Evolutionary conservation across 805 yeast species (phyloP), one percentile per base, ranked within the genome.

Genomic region (Kodamaea nitidulidarum): DNA sequence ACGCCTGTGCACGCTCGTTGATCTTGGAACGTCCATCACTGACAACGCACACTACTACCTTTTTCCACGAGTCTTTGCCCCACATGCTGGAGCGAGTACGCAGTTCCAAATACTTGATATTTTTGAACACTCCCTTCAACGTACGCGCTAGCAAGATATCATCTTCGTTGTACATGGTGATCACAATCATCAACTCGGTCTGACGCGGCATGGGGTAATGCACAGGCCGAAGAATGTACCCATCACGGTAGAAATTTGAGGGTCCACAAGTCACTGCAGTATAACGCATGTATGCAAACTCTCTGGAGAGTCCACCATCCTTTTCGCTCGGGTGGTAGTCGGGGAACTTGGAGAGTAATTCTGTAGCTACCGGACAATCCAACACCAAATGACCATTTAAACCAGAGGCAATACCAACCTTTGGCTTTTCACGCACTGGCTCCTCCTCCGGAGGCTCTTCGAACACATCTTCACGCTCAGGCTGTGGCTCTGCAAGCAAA

Each of bases 281-380:
- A 54, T 78, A 78, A 47, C 82, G 59, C 78, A 78, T 67, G 49
- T 75, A 80, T 11, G 78, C 67, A 55, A 78, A 78, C 54, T 78
- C 84, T 52, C 74, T 52, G n/a, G 66, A 56, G 40, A 67, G 57
- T 1, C 71, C 73, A 3, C 70, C 70, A 42, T 65, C 71, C 31
- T 58, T 59, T 12, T 48, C 52, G 6, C 42, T 54, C 2, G 60
- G 48, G 16, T 54, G 50, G 41, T 64, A 67, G 44, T 66, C 71
- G 9, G 69, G 71, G 42, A 65, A 67, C 42, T 67, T 68, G 12
- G 65, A 49, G 31, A 84, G 63, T 36, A 88, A 69, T 35, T 77
- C 73, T 21, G 77, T 75, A n/a, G 95, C 80, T 1, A 88, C 90
- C 8, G 95, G 95, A 55, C 95, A 88, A 61, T 88, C 96, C 43